Percentiles rank a stretch among this genome's conserved stretches.
These are phyloP conservation scores for Chaetomiaceae sp. DNA, from an alignment of 2,329 filamentous ascomycete species.

Conservation along the genomic window DNA sequence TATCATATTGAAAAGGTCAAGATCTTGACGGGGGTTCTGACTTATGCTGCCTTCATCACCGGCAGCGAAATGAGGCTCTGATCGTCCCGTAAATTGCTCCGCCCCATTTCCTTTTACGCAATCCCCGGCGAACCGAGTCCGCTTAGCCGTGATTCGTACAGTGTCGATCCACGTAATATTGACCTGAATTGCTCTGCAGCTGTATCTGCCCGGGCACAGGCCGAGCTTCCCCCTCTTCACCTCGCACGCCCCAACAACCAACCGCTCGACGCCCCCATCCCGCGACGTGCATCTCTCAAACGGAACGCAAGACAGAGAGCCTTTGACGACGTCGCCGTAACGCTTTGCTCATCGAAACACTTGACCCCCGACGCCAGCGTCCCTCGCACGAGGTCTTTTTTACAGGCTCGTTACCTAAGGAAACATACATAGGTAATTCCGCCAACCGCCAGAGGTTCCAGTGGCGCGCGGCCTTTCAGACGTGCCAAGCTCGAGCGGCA, in stretches of 20 bases:
- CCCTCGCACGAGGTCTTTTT: neutral
- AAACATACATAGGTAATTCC: too few species aligned
- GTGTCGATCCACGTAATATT: constrained; percentile 10
- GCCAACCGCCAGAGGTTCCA: neutral
- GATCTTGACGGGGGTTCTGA: too few species aligned
- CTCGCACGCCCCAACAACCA: neutral
- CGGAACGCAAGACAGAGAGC: neutral
- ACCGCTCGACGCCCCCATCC: neutral
- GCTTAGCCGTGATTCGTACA: constrained; percentile 9
- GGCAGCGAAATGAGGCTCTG: too few species aligned
- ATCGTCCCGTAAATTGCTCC: neutral
- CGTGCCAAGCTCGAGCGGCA: constrained; percentile 15
- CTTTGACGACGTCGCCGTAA: neutral
- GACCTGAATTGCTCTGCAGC: neutral
- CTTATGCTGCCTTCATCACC: too few species aligned
- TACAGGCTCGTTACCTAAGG: too few species aligned
- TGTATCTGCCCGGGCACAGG: neutral
- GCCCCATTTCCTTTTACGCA: neutral
- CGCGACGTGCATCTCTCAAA: neutral
- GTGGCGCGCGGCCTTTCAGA: constrained; percentile 12
- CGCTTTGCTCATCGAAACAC: neutral
- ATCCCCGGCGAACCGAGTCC: neutral
- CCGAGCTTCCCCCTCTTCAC: constrained; percentile 4
- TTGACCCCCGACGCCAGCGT: neutral
- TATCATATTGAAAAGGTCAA: neutral